phyloP scores from a whole-genome alignment of 495 filamentous ascomycete species.

The Daldinia caldariorum region DNA sequence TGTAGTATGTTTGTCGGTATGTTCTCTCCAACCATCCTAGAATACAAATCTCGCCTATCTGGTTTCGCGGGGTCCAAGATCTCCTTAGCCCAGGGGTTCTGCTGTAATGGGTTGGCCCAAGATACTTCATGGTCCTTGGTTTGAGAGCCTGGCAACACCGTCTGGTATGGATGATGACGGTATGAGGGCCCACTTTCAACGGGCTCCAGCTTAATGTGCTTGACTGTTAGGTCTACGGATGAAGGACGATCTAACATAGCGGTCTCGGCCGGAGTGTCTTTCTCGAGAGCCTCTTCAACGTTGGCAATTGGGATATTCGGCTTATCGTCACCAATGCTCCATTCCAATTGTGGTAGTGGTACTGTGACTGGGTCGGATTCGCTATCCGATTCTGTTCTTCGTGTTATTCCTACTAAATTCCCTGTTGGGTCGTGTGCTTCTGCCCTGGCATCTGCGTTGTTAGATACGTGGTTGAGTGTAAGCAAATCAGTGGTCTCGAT shows the following conservation, averaged over 20 bases:
- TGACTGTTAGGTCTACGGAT: slow-evolving; percentile 10
- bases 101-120: slow-evolving; percentile 39
- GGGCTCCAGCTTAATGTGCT: slow-evolving; percentile 27
- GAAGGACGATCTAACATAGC: not conserved
- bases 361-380: slow-evolving; percentile 14
- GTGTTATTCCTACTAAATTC: not conserved
- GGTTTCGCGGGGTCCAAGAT: not conserved
- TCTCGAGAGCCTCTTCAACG: not conserved
- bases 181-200: slow-evolving; percentile 6
- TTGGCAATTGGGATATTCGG: not conserved
- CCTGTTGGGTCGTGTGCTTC: not conserved
- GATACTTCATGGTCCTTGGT: slow-evolving; percentile 2
- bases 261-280: not conserved
- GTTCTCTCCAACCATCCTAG: not conserved
- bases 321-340: slow-evolving; percentile 11
- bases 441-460: not conserved
- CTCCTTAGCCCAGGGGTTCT: slow-evolving; percentile 43
- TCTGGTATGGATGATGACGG: slow-evolving; percentile 2
- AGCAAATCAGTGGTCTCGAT: not conserved
- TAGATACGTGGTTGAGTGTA: slow-evolving; percentile 3
- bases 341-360: slow-evolving; percentile 24
- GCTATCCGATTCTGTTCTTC: slow-evolving; percentile 15
- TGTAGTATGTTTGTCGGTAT: not conserved
- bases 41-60: not conserved
- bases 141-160: slow-evolving; percentile 7